Percentiles rank a stretch among this genome's conserved stretches.
Evolutionary conservation across 108 stramenopile species (phyloP).

Genomic region (Schizochytrium sp.): DNA sequence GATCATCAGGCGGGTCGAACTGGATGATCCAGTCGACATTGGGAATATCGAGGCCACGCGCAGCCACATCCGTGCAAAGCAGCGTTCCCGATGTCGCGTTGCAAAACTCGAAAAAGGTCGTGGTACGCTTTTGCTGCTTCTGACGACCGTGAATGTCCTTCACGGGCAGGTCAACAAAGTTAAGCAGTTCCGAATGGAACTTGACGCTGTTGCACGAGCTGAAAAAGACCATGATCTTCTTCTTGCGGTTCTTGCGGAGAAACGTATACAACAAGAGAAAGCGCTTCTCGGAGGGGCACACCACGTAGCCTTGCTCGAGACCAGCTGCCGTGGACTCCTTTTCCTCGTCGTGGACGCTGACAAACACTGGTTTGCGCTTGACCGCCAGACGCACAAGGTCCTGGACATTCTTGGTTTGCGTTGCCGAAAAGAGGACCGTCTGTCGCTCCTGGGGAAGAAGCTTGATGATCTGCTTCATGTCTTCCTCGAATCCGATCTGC

Average conservation of each 20-base stretch:
- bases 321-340: conserved; percentile 77
- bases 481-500: conserved; percentile 97
- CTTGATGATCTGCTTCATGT: conserved; percentile 88
- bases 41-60: conserved; percentile 91
- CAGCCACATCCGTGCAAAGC: conserved; percentile 97
- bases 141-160: conserved; percentile 97
- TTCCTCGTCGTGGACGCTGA: conserved; percentile 79
- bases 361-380: conserved; percentile 72
- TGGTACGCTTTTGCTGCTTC: conserved; percentile 96
- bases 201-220: conserved; percentile 97
- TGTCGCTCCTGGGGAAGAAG: conserved; percentile 87
- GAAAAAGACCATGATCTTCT: conserved; percentile 99
- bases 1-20: conserved; percentile 98
- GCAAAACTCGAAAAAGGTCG: conserved; percentile 97
- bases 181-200: conserved; percentile 91
- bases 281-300: conserved; percentile 87
- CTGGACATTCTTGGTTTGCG: conserved; percentile 95
- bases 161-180: conserved; percentile 93
- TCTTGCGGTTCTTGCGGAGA: conserved; percentile 88
- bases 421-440: conserved; percentile 96
- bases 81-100: conserved; percentile 81
- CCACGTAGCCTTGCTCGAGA: conserved; percentile 95
- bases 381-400: conserved; percentile 87
- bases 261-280: conserved; percentile 96
- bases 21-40: conserved; percentile 96